Percentiles rank a stretch among this genome's conserved stretches.
Conservation (phyloP, 2,329 filamentous ascomycete genomes). For the Monosporascus sp. region DNA sequence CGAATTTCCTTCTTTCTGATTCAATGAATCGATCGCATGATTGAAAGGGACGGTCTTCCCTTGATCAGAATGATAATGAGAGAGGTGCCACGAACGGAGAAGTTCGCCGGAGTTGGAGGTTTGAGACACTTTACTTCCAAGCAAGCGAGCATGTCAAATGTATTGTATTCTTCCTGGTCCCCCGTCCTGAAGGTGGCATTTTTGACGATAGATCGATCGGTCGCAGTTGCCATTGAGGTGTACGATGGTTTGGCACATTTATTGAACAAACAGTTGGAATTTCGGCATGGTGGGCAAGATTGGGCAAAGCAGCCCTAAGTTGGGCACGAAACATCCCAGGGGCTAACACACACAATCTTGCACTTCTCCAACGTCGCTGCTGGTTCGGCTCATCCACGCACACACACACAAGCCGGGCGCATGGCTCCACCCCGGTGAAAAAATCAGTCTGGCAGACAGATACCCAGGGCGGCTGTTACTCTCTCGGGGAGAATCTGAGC, state of each 20-base stretch:
- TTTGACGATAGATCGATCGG: conserved; percentile 7
- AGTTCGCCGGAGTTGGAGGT: not conserved
- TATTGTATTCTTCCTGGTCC: conserved; percentile 9
- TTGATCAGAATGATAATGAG: not conserved
- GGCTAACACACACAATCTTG: not conserved
- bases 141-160: conserved; percentile 4
- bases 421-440: not conserved
- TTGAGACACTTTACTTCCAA: not conserved
- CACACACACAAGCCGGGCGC: not conserved
- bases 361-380: not conserved
- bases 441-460: too few species aligned
- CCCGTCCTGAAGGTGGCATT: conserved; percentile 8
- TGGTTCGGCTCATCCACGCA: not conserved
- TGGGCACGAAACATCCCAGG: not conserved
- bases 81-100: not conserved
- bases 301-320: not conserved
- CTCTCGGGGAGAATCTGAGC: too few species aligned
- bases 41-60: conserved; percentile 6
- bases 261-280: not conserved
- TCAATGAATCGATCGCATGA: conserved; percentile 7
- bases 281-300: not conserved
- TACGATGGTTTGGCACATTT: conserved; percentile 6
- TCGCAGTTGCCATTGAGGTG: conserved; percentile 5
- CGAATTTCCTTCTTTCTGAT: conserved; percentile 13
- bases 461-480: too few species aligned